A percentile compares a stretch with the other conserved stretches of the same genome.
Conservation (phyloP, 176 grass and related monocot genomes). For the Aechmea fasciata region DNA sequence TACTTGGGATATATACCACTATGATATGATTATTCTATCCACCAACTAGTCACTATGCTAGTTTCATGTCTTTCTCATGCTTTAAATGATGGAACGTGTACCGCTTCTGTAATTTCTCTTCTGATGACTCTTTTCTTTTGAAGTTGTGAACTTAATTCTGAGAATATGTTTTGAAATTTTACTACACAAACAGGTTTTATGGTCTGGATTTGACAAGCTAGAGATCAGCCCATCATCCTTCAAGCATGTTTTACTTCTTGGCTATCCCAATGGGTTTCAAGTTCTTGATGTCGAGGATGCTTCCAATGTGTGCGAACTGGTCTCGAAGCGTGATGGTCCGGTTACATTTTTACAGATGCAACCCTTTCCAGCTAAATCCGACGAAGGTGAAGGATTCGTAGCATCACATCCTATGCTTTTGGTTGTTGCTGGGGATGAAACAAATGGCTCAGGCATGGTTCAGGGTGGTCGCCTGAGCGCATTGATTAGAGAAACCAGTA, state of each 20-base stretch:
- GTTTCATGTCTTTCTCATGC: too few relatives aligned
- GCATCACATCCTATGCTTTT: conserved; percentile 95
- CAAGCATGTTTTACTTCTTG: conserved; percentile 89
- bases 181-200: conserved; percentile 54
- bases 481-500: conserved; percentile 73
- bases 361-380: conserved; percentile 51
- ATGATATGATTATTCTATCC: too few relatives aligned
- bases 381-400: conserved; percentile 65
- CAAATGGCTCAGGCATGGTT: conserved; percentile 76
- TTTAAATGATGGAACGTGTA: too few relatives aligned
- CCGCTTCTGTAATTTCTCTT: background rate
- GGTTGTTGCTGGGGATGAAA: conserved; percentile 93
- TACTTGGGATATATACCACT: too few relatives aligned
- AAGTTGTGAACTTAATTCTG: background rate
- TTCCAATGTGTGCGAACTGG: conserved; percentile 87
- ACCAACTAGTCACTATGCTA: too few relatives aligned
- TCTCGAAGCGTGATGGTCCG: conserved; percentile 93
- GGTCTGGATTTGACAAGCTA: conserved; percentile 92
- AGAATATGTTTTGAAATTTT: conserved; percentile 4
- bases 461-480: conserved; percentile 94
- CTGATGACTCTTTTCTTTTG: conserved; percentile 8
- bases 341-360: conserved; percentile 99
- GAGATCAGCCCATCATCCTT: conserved; percentile 65
- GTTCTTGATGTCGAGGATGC: conserved; percentile 98
- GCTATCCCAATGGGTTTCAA: conserved; percentile 98